A percentile compares a stretch with the other conserved stretches of the same genome.
Conservation (phyloP, 2,329 filamentous ascomycete genomes). For the Leptographium radiaticola region DNA sequence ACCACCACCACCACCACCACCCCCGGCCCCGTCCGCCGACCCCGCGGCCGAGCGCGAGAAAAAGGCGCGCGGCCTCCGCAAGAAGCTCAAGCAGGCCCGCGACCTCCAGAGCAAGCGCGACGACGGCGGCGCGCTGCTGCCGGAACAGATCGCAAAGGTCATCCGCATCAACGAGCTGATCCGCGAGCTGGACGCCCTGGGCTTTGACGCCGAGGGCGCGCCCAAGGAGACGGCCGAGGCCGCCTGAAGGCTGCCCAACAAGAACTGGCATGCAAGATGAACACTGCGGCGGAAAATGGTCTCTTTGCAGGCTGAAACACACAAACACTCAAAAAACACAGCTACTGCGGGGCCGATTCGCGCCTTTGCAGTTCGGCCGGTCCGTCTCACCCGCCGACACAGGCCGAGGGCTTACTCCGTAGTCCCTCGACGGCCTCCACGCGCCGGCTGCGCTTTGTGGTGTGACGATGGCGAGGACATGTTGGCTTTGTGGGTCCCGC, state of each 20-base stretch:
- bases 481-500: no score
- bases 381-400: no score
- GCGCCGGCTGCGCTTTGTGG: no score
- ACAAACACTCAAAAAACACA: no score
- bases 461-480: no score
- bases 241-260: not conserved
- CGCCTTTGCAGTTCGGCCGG: no score
- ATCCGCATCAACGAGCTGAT: slow-evolving; percentile 94
- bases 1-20: slow-evolving; percentile 21
- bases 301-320: no score
- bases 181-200: slow-evolving; percentile 71
- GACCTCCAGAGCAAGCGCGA: slow-evolving; percentile 89
- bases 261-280: not conserved
- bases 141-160: slow-evolving; percentile 94
- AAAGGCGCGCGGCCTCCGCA: slow-evolving; percentile 80
- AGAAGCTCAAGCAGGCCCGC: slow-evolving; percentile 88
- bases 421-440: no score
- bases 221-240: slow-evolving; percentile 19
- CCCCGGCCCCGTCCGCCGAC: slow-evolving; percentile 17
- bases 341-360: no score
- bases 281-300: no score
- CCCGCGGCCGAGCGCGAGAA: slow-evolving; percentile 71
- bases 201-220: slow-evolving; percentile 70
- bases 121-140: slow-evolving; percentile 66
- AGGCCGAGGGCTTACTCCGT: no score